phyloP scores from a whole-genome alignment of 1,284 basidiomycete species.

The Prillingera fragicola region DNA sequence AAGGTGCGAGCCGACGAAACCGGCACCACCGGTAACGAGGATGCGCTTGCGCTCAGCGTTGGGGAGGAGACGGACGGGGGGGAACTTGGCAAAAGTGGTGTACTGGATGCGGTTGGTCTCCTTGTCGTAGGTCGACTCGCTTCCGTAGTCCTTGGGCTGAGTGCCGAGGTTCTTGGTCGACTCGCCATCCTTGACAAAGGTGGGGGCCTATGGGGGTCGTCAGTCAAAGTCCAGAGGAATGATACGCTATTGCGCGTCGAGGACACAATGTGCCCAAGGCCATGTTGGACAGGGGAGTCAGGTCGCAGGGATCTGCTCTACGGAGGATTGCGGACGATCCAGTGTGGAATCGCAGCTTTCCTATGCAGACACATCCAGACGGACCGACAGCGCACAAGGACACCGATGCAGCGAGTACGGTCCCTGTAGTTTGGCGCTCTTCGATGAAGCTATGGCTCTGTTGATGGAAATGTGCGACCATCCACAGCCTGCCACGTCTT shows the following conservation, averaged over 20 bases:
- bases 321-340: no score
- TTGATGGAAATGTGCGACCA: no score
- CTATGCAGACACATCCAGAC: no score
- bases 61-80: constrained; percentile 79
- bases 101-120: constrained; percentile 76
- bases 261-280: no score
- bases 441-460: no score
- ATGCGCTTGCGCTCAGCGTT: constrained; percentile 76
- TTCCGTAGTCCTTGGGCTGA: constrained; percentile 56
- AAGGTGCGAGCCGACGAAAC: constrained; percentile 95
- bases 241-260: neutral
- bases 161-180: constrained; percentile 54
- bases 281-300: no score
- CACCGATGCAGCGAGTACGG: no score
- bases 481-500: no score
- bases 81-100: constrained; percentile 82
- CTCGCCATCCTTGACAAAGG: constrained; percentile 52
- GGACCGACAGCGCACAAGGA: no score
- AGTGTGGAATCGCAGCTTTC: no score
- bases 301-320: no score
- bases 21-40: constrained; percentile 85
- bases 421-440: no score
- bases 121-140: constrained; percentile 76
- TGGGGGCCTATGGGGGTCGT: constrained; percentile 28
- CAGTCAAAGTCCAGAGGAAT: neutral